Evolutionary conservation across 2,329 filamentous ascomycete species (phyloP), one percentile per base, ranked within the genome.

Genomic region (Aspergillus sp.): DNA sequence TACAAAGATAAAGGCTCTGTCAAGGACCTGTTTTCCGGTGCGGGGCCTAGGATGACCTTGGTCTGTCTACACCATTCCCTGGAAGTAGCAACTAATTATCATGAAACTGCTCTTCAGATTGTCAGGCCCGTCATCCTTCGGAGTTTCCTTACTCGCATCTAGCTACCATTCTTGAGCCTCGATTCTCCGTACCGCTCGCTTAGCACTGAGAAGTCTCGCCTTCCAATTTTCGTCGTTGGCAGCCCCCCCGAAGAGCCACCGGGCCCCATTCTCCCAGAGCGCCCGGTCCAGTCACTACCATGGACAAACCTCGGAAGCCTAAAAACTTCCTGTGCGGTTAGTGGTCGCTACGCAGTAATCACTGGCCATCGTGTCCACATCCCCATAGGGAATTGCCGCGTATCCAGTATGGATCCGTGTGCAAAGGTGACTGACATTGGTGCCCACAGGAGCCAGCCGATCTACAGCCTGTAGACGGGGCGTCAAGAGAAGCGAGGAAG

Each of bases 211-310:
- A 45, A 23, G 41, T 43, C 52, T 41, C 28, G 13, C 36, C n/a
- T 28, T 45, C 19, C 21, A 23, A 43, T 23, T 15, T 30, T 55
- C 7, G 23, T 55, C 23, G 15, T 55, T 41, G 52, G 39, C 32
- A 36, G 10, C 10, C 8, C n/a, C 36, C 10, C 52, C 21, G 52
- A 17, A 17, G 36, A 17, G 38, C 21, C 52, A 28, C 23, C 52
- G 36, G 38, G 38, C 23, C 23, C 52, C 52, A 45, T 55, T 17
- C 52, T 45, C n/a, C 15, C 38, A 43, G 52, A 13, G 15, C 52
- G 52, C 52, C 41, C 52, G 38, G 52, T 41, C 52, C 52, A 55
- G 28, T 55, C 23, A 38, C 19, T 41, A 43, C 52, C 38, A 25
- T 41, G 52, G 52, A 28, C 47, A 50, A 50, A 32, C 47, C 25